Base-by-base conservation (phyloP, 176 grass and related monocot genomes). In the Cocos nucifera region DNA sequence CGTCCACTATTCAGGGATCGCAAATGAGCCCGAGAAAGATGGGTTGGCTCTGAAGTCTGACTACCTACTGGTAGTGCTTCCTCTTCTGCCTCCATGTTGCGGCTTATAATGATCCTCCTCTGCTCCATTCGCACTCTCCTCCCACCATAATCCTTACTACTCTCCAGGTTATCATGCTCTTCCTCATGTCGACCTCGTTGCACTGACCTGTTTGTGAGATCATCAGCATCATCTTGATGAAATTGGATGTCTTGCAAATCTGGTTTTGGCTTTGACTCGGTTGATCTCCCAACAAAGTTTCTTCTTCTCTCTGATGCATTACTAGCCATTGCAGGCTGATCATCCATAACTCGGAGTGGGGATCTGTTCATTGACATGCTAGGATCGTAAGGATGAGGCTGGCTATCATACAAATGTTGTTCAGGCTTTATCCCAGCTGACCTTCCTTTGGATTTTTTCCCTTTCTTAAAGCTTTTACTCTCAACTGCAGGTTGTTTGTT, bases 381-480 rank as follows among this genome's bases (percentile, higher is more conserved):
- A 51, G 22, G 23, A 60, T 71, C 39, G 60, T 60, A 3, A 25
- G 32, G 57, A 51, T 19, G 44, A 61, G 48, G 23, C 39, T 61
- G 56, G 21, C 49, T 19, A 0, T 59, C 69, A 21, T 60, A 57
- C 17, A 52, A 71, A 59, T 25, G 15, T 57, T 22, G 35, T 26
- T 58, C 69, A 61, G 39, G 44, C 22, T 21, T 70, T 3, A 17
- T 50, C 5, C 19, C 56, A 27, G 16, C 22, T 69, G 28, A 15
- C 35, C 68, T 71, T 20, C 69, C 69, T 48, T 20, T 73, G 27
- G 12, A 17, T 58, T 23, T 63, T 51, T 23, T 63, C 16, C 59
- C 70, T 73, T 53, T 73, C 17, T 44, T 56, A 12, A n/a, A 63
- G 59, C 26, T 73, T 73, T 48, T 48, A 63, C 27, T 55, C 25